Percentiles rank a stretch among this genome's conserved stretches.
These are phyloP conservation scores for Nannochloropsis gaditana DNA, from an alignment of 108 stramenopile genomes.

Conservation along the genomic window DNA sequence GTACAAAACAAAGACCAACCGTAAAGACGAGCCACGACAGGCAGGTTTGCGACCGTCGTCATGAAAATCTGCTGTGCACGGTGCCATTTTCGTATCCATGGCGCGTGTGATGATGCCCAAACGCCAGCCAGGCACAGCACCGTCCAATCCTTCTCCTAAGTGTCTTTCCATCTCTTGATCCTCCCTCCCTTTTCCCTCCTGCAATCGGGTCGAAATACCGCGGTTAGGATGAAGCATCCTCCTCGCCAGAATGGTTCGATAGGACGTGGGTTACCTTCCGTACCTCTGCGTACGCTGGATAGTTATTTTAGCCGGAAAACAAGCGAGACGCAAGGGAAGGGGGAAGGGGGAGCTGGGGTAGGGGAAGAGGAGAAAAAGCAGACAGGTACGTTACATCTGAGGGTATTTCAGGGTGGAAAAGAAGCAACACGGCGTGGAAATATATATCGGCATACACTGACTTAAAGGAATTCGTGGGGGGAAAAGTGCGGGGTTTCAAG, in stretches of 20 bases:
- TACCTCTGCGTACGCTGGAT: not conserved
- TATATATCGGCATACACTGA: no score
- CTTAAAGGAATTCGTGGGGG: not conserved
- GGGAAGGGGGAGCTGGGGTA: not conserved
- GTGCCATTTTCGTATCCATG: no score
- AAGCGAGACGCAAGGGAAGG: not conserved
- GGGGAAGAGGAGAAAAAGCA: not conserved
- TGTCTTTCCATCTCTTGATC: not conserved
- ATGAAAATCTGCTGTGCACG: no score
- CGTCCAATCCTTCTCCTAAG: not conserved
- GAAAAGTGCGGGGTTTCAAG: not conserved
- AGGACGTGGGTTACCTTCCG: not conserved
- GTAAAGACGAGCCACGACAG: no score
- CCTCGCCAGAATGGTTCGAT: not conserved
- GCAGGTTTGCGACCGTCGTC: no score
- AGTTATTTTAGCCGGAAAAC: not conserved
- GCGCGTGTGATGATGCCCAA: no score
- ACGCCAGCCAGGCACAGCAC: no score
- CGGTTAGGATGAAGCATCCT: not conserved
- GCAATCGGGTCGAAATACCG: no score
- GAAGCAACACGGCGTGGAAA: no score
- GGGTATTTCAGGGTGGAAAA: no score
- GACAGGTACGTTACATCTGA: not conserved
- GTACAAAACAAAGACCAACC: no score
- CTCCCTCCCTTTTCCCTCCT: not conserved